phyloP scores from a whole-genome alignment of 257 asterid species.

The Phtheirospermum japonicum region DNA sequence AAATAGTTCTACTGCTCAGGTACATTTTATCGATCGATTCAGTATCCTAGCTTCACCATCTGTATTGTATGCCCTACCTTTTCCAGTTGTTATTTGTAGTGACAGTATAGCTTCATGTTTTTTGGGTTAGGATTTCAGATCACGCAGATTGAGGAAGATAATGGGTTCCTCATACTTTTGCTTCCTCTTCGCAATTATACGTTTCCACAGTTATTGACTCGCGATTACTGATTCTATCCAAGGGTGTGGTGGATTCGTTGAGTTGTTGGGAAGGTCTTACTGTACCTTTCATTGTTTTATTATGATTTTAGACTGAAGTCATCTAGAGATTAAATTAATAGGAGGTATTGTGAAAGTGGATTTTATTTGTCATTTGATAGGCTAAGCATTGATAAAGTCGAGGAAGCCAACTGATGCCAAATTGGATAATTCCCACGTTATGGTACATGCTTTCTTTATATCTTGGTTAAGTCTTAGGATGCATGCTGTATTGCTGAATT shows the following conservation, averaged over 20 bases:
- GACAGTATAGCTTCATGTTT: not conserved
- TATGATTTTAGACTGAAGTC: slow-evolving; percentile 12
- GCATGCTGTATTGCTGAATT: not conserved
- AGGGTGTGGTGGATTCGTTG: slow-evolving; percentile 98
- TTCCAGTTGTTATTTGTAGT: not conserved
- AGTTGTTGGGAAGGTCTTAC: slow-evolving; percentile 52
- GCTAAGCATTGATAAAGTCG: slow-evolving; percentile 78
- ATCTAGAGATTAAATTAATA: slow-evolving; percentile 10
- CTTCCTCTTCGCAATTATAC: slow-evolving; percentile 26
- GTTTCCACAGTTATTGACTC: slow-evolving; percentile 30
- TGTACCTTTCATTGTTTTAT: not conserved
- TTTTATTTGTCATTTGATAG: slow-evolving; percentile 48
- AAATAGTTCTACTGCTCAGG: too few species aligned
- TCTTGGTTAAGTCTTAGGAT: not conserved
- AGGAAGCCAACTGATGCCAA: slow-evolving; percentile 69
- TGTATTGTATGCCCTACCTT: not conserved
- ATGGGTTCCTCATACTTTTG: slow-evolving; percentile 35
- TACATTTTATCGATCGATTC: too few species aligned
- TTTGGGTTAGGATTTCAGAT: slow-evolving; percentile 23
- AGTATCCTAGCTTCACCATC: not conserved
- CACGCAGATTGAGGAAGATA: slow-evolving; percentile 17
- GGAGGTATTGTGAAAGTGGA: slow-evolving; percentile 3
- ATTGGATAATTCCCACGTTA: slow-evolving; percentile 83
- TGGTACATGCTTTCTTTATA: slow-evolving; percentile 39
- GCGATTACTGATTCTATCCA: slow-evolving; percentile 66